phyloP scores from a whole-genome alignment of 2,329 filamentous ascomycete species.

The Macrophomina pseudophaseolina region DNA sequence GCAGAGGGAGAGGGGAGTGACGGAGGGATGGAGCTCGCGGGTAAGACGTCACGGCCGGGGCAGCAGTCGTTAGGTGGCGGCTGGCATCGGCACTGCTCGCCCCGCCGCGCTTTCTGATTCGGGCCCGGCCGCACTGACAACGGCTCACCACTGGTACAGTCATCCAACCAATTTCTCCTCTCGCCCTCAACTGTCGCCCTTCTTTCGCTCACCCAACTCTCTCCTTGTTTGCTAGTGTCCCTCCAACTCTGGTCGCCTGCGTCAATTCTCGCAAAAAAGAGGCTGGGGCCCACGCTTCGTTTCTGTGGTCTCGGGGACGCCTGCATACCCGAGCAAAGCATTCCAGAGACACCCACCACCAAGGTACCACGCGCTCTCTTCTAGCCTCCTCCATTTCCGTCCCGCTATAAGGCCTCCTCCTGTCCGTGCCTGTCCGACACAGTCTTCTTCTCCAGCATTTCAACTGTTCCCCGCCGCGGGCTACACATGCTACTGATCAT shows the following conservation, averaged over 20 bases:
- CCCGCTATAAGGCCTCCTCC: not conserved
- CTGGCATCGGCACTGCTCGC: slow-evolving; percentile 5
- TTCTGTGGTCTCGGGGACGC: slow-evolving; percentile 2
- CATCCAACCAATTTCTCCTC: slow-evolving; percentile 16
- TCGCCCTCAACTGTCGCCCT: not conserved
- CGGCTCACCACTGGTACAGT: slow-evolving; percentile 10
- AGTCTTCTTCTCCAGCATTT: not conserved
- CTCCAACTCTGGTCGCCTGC: not conserved
- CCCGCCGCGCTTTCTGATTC: not conserved
- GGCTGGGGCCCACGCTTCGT: not conserved
- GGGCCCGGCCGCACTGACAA: slow-evolving; percentile 5
- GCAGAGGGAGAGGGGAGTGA: slow-evolving; percentile 16
- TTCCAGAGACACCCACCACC: slow-evolving; percentile 21
- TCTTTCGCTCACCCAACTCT: not conserved
- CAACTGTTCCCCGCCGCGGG: not conserved
- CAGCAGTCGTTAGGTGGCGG: not conserved
- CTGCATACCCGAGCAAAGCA: slow-evolving; percentile 16
- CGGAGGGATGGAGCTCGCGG: slow-evolving; percentile 15
- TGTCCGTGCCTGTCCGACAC: not conserved
- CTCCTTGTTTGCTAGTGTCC: not conserved
- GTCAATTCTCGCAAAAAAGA: not conserved
- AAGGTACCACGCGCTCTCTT: slow-evolving; percentile 20
- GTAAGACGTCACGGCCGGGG: not conserved
- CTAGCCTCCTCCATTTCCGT: slow-evolving; percentile 18
- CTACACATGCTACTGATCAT: slow-evolving; percentile 7